Conservation (phyloP, 2,329 filamentous ascomycete species). For the Phyllosticta citriasiana region DNA sequence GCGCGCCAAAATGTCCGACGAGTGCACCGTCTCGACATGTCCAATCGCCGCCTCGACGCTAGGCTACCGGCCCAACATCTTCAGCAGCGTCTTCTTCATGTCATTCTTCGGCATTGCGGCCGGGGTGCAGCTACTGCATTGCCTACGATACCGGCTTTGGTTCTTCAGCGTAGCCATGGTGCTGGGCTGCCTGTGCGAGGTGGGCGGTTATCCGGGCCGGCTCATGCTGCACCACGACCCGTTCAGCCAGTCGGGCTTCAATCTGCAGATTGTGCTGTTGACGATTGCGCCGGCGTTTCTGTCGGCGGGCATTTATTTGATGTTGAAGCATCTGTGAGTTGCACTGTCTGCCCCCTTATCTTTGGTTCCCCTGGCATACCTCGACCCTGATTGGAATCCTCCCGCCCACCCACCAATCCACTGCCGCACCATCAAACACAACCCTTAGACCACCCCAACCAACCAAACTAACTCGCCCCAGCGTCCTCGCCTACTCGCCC, state of each 20-base stretch:
- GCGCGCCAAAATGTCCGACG: not conserved
- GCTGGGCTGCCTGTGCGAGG: slow-evolving; percentile 40
- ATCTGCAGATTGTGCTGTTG: slow-evolving; percentile 18
- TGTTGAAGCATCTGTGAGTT: slow-evolving; percentile 6
- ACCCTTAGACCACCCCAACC: not conserved
- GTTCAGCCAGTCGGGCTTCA: slow-evolving; percentile 23
- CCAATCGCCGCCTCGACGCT: slow-evolving; percentile 40
- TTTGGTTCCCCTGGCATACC: too few species aligned
- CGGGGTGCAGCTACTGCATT: slow-evolving; percentile 39
- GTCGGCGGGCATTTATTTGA: slow-evolving; percentile 46
- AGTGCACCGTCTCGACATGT: slow-evolving; percentile 27
- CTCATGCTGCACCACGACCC: slow-evolving; percentile 45
- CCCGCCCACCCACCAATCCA: not conserved
- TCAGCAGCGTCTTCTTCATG: slow-evolving; percentile 43
- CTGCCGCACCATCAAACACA: slow-evolving; percentile 25
- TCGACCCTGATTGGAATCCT: too few species aligned
- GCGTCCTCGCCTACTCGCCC: slow-evolving; percentile 44
- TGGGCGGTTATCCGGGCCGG: slow-evolving; percentile 47
- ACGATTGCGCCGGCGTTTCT: slow-evolving; percentile 49
- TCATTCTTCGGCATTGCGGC: slow-evolving; percentile 42
- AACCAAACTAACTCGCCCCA: slow-evolving; percentile 30
- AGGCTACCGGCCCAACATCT: slow-evolving; percentile 43
- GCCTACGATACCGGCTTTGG: slow-evolving; percentile 44
- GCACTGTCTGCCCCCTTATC: too few species aligned
- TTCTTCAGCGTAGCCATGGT: slow-evolving; percentile 43